Conservation (phyloP, 805 yeast species). For the Cyberlindnera americana region DNA sequence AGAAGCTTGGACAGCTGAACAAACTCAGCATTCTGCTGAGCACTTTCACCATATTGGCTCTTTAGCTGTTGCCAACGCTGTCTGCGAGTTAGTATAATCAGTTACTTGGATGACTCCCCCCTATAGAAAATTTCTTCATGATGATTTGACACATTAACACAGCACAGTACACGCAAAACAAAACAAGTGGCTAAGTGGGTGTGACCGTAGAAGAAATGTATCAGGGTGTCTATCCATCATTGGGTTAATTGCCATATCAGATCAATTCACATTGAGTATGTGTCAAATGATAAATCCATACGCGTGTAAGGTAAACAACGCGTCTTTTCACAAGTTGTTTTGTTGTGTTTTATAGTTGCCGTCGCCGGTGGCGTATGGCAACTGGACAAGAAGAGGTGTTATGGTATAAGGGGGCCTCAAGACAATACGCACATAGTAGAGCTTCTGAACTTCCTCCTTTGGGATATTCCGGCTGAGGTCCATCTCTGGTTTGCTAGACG, state of each 20-base stretch:
- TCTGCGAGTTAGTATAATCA: neutral
- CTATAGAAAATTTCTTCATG: too few species aligned
- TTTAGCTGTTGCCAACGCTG: slow-evolving; percentile 57
- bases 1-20: slow-evolving; percentile 50
- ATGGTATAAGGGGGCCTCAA: neutral
- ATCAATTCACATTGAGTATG: neutral
- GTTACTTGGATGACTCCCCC: too few species aligned
- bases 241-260: too few species aligned
- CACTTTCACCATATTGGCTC: slow-evolving; percentile 53
- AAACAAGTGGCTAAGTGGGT: neutral
- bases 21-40: slow-evolving; percentile 53
- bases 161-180: too few species aligned
- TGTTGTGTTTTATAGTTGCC: too few species aligned
- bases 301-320: slow-evolving; percentile 6
- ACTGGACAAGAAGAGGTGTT: neutral
- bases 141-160: too few species aligned
- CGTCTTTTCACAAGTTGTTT: too few species aligned
- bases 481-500: slow-evolving; percentile 14
- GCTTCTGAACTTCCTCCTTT: slow-evolving; percentile 28
- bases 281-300: neutral
- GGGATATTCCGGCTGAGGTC: slow-evolving; percentile 24
- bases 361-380: slow-evolving; percentile 1
- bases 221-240: too few species aligned
- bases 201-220: too few species aligned
- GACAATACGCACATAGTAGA: slow-evolving; percentile 23